Base-by-base conservation (phyloP, 768 basidiomycete species). In the Suillus subluteus region DNA sequence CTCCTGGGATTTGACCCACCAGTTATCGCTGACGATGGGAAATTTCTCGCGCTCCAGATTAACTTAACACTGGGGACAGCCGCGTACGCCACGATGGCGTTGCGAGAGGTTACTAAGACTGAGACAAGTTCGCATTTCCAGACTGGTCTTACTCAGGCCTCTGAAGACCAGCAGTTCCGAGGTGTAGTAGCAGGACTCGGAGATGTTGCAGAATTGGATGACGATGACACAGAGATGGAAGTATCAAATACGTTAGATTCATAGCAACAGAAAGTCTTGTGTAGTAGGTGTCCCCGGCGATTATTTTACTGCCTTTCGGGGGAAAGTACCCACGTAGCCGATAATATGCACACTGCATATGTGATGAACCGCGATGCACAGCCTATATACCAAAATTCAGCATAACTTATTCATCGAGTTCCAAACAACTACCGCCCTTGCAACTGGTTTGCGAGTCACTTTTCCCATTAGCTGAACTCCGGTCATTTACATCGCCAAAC, bases 81-180 rank as follows among this genome's bases (percentile, higher is more conserved):
- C 0, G 91, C 95, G 6, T 99, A 98, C 78, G 98, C 98, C 2
- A 99, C 98, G 2, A 99, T 99, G 98, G 97, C 96, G 4, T 77
- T 99, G 70, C 88, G 95, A 50, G 95, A 98, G 79, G 88, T 98
- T 54, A 95, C 96, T 16, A 99, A 97, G 81, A 94, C 91, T 41
- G 96, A 98, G 73, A 98, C 96, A 23, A 95, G 94, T 75, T 91
- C 95, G 48, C 95, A 95, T 72, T 90, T 89, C 79, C 96, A 98
- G 75, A 91, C 85, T n/a, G 81, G 81, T 69, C 82, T 96, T 67
- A 96, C 94, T 15, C 84, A 83, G 62, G 83, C 86, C 40, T 89
- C 92, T 26, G 93, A 92, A 75, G 94, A 96, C 73, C 94, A 96
- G 75, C 87, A 87, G 71, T 94, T 89, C 76, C 86, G 87, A 69